Evolutionary conservation across 331 rosid genomes (phyloP).

Genomic region (Rhamnella rubrinervis): DNA sequence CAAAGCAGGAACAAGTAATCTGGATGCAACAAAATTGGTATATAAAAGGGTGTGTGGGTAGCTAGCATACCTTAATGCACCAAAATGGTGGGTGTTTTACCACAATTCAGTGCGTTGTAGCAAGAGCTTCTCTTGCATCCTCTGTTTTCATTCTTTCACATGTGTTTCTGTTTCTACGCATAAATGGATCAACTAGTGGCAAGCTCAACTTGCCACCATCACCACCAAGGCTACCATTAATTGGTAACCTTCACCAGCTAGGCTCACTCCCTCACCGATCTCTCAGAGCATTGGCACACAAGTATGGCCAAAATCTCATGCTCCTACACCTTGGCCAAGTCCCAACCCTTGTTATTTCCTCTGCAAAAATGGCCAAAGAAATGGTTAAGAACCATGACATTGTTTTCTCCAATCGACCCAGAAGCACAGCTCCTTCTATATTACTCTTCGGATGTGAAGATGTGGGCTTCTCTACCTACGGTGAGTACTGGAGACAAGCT

Average conservation of each 20-base stretch:
- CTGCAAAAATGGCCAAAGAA: neutral
- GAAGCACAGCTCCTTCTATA: too few species aligned
- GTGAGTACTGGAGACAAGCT: constrained; percentile 14
- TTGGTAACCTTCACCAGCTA: constrained; percentile 46
- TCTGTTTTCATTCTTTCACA: too few species aligned
- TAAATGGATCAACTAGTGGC: too few species aligned
- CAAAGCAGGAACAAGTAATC: too few species aligned
- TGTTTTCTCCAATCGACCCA: neutral
- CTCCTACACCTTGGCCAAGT: constrained; percentile 10
- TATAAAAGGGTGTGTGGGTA: too few species aligned
- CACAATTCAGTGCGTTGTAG: too few species aligned
- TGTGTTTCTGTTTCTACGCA: too few species aligned
- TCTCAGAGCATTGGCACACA: neutral
- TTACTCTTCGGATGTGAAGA: neutral
- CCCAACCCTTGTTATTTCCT: constrained; percentile 11
- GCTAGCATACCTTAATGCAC: too few species aligned
- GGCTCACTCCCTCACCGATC: constrained; percentile 28
- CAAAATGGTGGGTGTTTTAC: too few species aligned
- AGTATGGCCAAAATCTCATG: constrained; percentile 8
- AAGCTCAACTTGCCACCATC: constrained; percentile 25
- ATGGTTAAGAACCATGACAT: constrained; percentile 5
- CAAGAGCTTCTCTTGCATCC: too few species aligned
- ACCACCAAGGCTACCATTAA: constrained; percentile 42
- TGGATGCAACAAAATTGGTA: too few species aligned
- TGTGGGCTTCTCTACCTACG: neutral